Evolutionary conservation across 192 early-diverging fungal genomes (phyloP).

Genomic region (Backusella australiensis): DNA sequence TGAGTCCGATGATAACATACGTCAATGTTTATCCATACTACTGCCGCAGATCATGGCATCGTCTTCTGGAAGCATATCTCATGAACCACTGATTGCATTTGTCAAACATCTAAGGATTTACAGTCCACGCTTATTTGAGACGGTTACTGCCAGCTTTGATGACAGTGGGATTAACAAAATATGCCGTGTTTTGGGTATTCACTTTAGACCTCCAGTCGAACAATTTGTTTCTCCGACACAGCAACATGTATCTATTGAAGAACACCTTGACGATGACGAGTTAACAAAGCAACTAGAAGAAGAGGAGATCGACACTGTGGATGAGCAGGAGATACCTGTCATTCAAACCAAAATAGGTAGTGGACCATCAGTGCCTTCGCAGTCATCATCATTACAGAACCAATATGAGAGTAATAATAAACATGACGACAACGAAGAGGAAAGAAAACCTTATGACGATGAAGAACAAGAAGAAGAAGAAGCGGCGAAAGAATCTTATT

Average conservation of each 20-base stretch:
- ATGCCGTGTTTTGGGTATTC: slow-evolving; percentile 23
- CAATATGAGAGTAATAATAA: background rate
- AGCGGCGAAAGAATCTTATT: background rate
- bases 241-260: background rate
- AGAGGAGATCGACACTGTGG: background rate
- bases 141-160: slow-evolving; percentile 23
- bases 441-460: background rate
- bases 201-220: slow-evolving; percentile 10
- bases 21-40: slow-evolving; percentile 23
- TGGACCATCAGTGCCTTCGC: background rate
- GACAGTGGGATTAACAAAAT: slow-evolving; percentile 16
- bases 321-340: background rate
- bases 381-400: background rate
- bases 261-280: background rate
- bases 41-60: slow-evolving; percentile 23
- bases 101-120: slow-evolving; percentile 26
- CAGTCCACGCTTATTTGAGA: slow-evolving; percentile 33
- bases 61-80: slow-evolving; percentile 14
- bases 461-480: background rate
- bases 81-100: slow-evolving; percentile 24
- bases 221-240: background rate
- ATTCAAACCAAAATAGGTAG: background rate
- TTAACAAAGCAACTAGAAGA: background rate
- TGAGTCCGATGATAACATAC: slow-evolving; percentile 32
- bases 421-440: background rate